phyloP scores from a whole-genome alignment of 495 filamentous ascomycete species.

The Bacidia gigantensis region DNA sequence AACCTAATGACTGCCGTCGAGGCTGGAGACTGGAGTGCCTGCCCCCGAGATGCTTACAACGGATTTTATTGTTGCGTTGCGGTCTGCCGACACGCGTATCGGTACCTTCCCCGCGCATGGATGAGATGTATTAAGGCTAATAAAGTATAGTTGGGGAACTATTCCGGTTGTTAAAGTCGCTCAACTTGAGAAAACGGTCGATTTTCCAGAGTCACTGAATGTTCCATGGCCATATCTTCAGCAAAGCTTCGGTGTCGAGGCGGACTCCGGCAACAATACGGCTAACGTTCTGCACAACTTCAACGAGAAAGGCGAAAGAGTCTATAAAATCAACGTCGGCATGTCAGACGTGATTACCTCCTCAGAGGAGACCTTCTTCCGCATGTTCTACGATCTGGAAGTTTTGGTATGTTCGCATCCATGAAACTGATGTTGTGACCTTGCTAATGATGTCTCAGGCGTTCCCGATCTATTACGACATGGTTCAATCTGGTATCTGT shows the following conservation, averaged over 20 bases:
- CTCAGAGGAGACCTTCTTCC: constrained; percentile 24
- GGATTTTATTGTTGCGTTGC: constrained; percentile 28
- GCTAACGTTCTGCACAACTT: constrained; percentile 27
- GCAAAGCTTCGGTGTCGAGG: constrained; percentile 23
- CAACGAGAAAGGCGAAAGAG: constrained; percentile 15
- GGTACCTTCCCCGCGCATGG: constrained; percentile 8
- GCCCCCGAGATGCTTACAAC: constrained; percentile 24
- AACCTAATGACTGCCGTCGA: constrained; percentile 16
- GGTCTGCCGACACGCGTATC: constrained; percentile 26
- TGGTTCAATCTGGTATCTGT: constrained; percentile 19
- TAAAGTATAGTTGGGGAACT: constrained; percentile 26
- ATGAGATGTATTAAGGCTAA: neutral
- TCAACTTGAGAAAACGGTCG: constrained; percentile 25
- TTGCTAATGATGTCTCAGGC: constrained; percentile 5
- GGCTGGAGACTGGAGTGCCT: constrained; percentile 18
- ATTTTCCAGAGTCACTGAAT: constrained; percentile 25
- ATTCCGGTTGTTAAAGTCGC: constrained; percentile 29
- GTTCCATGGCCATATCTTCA: constrained; percentile 28
- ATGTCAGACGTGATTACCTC: constrained; percentile 18
- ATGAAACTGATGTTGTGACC: neutral
- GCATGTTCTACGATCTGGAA: constrained; percentile 24
- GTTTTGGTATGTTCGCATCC: constrained; percentile 12
- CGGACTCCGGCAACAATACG: constrained; percentile 27
- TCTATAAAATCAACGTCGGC: constrained; percentile 25
- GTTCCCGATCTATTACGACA: constrained; percentile 25